A percentile compares a stretch with the other conserved stretches of the same genome.
These are phyloP conservation scores for Fusarium sp. DNA, from an alignment of 2,329 filamentous ascomycete genomes.

Conservation along the genomic window DNA sequence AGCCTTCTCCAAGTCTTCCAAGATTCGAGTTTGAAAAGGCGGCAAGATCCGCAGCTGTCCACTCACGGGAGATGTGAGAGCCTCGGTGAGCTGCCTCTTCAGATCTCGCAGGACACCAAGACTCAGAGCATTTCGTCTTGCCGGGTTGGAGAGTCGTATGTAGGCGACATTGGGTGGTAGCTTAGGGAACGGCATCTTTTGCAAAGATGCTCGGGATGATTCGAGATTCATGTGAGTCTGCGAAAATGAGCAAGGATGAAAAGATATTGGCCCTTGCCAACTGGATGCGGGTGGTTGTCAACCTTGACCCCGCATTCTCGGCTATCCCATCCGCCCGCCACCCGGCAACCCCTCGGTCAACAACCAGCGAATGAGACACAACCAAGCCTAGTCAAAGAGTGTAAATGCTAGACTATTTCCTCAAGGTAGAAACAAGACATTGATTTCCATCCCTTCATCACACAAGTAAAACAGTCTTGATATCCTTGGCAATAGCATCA, in stretches of 20 bases:
- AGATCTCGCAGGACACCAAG: conserved; percentile 29
- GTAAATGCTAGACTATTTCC: no score
- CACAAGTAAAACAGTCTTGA: background rate
- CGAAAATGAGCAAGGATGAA: background rate
- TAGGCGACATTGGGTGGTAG: conserved; percentile 31
- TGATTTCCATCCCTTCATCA: no score
- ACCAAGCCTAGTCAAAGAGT: no score
- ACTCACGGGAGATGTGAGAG: conserved; percentile 21
- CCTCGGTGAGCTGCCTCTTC: conserved; percentile 31
- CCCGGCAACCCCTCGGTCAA: background rate
- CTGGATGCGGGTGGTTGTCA: background rate
- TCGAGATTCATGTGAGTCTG: background rate
- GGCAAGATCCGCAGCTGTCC: conserved; percentile 29
- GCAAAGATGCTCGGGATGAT: fast-evolving
- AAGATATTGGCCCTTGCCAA: background rate
- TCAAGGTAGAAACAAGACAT: no score
- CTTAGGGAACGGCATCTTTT: conserved; percentile 34
- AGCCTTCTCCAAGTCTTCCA: conserved; percentile 14
- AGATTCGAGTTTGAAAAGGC: conserved; percentile 14
- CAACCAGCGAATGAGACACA: conserved; percentile 52
- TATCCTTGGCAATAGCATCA: background rate
- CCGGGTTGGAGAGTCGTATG: conserved; percentile 34
- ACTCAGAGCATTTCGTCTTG: conserved; percentile 40
- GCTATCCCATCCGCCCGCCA: background rate
- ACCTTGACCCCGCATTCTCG: conserved; percentile 2